Percentiles rank a stretch among this genome's conserved stretches.
phyloP scores from a whole-genome alignment of 495 filamentous ascomycete genomes.

The Penicillium ochrochloron region DNA sequence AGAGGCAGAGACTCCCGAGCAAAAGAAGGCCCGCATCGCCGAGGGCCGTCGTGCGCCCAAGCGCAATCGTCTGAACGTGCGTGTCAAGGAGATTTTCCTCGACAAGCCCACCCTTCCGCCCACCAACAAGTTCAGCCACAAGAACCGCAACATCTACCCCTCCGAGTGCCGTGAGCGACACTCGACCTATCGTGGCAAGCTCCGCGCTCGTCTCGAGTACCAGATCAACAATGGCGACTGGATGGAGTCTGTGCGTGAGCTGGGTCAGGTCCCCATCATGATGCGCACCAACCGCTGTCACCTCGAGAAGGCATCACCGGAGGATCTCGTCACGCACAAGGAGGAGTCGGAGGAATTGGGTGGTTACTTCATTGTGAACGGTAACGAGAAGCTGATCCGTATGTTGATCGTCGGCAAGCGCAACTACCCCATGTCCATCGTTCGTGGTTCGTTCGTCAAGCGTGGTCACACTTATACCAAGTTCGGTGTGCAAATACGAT shows the following conservation, averaged over 20 bases:
- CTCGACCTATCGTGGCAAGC: constrained; percentile 85
- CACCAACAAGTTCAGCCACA: constrained; percentile 76
- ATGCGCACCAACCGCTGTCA: constrained; percentile 91
- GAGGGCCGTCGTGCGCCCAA: constrained; percentile 53
- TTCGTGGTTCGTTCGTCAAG: constrained; percentile 83
- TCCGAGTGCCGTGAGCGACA: constrained; percentile 95
- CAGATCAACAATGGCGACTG: constrained; percentile 84
- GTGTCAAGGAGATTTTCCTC: constrained; percentile 76
- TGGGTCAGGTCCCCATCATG: constrained; percentile 93
- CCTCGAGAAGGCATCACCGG: constrained; percentile 80
- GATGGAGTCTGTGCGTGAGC: constrained; percentile 75
- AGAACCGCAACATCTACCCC: constrained; percentile 82
- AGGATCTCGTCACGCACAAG: constrained; percentile 79
- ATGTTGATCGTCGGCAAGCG: constrained; percentile 85
- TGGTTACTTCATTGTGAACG: constrained; percentile 79
- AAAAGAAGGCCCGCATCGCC: constrained; percentile 44
- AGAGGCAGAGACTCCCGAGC: constrained; percentile 51
- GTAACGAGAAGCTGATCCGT: constrained; percentile 88
- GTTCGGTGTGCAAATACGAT: constrained; percentile 88
- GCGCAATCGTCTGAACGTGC: constrained; percentile 73
- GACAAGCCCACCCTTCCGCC: constrained; percentile 75
- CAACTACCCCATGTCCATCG: constrained; percentile 94
- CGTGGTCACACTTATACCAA: constrained; percentile 85
- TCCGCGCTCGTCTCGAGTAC: constrained; percentile 79
- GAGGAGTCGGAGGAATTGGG: constrained; percentile 93